Conservation (phyloP, 345 rosid species). For the Abelmoschus esculentus region DNA sequence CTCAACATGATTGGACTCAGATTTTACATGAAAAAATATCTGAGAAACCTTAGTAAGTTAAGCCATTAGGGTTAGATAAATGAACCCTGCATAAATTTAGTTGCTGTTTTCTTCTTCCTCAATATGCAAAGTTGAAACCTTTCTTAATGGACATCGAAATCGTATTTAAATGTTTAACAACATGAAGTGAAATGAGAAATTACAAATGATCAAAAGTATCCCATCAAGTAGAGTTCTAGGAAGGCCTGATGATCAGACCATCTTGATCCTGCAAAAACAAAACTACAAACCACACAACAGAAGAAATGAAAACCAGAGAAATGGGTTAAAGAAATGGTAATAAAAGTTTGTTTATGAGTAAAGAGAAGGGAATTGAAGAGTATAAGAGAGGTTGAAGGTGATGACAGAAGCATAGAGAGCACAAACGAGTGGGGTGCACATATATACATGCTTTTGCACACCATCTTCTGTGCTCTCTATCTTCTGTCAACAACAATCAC, state of each 20-base stretch:
- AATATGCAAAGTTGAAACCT: no score
- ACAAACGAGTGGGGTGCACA: slow-evolving; percentile 65
- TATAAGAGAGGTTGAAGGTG: slow-evolving; percentile 7
- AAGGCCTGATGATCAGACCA: background rate
- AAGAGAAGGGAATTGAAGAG: background rate
- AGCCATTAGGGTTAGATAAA: no score
- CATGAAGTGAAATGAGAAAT: background rate
- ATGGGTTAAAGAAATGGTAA: background rate
- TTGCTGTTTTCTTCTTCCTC: no score
- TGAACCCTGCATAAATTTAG: no score
- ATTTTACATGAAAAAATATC: no score
- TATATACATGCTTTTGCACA: slow-evolving; percentile 18
- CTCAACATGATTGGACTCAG: no score
- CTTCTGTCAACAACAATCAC: slow-evolving; percentile 82
- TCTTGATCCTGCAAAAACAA: no score
- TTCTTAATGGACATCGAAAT: background rate
- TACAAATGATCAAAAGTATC: no score
- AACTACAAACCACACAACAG: background rate
- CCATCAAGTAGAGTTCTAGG: background rate
- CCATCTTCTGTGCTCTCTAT: slow-evolving; percentile 97
- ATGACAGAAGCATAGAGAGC: slow-evolving; percentile 93
- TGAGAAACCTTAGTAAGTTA: no score
- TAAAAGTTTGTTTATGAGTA: background rate
- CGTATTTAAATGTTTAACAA: background rate
- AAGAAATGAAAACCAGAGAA: background rate